phyloP scores from a whole-genome alignment of 1,284 basidiomycete species.

The Chondrostereum purpureum region DNA sequence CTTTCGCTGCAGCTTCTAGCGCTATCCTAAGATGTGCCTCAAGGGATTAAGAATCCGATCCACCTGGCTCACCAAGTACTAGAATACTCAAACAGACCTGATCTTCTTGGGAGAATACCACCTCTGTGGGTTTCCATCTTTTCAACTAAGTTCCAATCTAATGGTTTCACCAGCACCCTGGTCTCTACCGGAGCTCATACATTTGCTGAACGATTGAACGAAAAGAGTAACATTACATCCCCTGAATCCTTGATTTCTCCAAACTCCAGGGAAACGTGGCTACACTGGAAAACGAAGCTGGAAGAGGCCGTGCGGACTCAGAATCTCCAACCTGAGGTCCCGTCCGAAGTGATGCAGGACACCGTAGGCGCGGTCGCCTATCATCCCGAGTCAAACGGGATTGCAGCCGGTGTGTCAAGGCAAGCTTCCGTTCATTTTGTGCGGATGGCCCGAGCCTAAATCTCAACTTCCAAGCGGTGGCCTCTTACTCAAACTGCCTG shows the following conservation, averaged over 20 bases:
- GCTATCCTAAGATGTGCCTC: constrained; percentile 1
- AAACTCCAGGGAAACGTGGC: constrained; percentile 49
- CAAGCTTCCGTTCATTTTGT: constrained; percentile 19
- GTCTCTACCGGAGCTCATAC: constrained; percentile 45
- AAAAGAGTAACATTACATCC: constrained; percentile 29
- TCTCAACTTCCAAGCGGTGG: constrained; percentile 50
- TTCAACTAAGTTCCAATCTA: constrained; percentile 11
- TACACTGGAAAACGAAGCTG: constrained; percentile 47
- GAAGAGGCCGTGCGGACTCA: constrained; percentile 14
- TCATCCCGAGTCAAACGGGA: constrained; percentile 28
- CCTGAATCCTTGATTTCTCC: constrained; percentile 41
- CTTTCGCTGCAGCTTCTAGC: background rate
- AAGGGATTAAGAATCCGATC: constrained; percentile 66
- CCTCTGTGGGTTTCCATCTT: constrained; percentile 44
- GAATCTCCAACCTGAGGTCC: constrained; percentile 15
- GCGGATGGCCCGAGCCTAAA: background rate
- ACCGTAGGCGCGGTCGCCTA: constrained; percentile 69
- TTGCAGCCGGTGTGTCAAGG: constrained; percentile 75
- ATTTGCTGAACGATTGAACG: constrained; percentile 33
- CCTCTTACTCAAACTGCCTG: constrained; percentile 61
- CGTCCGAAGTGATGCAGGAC: constrained; percentile 48
- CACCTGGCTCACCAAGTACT: constrained; percentile 48
- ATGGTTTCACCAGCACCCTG: constrained; percentile 34
- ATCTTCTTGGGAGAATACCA: constrained; percentile 55
- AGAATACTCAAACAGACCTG: constrained; percentile 39